Conservation (phyloP, 106 monocot species). For the Dendrobium nobile region DNA sequence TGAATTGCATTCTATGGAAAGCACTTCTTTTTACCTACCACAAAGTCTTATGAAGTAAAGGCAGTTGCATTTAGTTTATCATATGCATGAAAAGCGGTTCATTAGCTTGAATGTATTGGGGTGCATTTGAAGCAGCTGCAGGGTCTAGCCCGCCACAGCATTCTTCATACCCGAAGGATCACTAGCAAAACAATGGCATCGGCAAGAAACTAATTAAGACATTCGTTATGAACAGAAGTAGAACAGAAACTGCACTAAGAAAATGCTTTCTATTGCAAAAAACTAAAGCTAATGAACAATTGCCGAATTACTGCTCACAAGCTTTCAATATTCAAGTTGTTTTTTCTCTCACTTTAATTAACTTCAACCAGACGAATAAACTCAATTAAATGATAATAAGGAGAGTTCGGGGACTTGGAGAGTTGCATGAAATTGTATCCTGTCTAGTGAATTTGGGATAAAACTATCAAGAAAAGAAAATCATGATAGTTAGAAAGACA, state of each 20-base stretch:
- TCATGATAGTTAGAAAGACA: background rate
- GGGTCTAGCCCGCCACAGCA: no score
- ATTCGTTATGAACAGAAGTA: background rate
- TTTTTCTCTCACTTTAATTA: background rate
- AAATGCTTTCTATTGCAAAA: no score
- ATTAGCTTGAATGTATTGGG: background rate
- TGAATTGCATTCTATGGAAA: background rate
- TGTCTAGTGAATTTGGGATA: background rate
- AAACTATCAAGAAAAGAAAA: conserved; percentile 2
- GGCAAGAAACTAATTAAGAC: background rate
- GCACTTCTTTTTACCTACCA: background rate
- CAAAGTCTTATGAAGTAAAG: background rate
- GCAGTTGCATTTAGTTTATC: background rate
- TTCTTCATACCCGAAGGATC: background rate
- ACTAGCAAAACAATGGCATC: background rate
- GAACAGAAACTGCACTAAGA: no score
- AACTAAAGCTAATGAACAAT: no score
- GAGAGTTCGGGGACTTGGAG: background rate
- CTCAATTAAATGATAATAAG: background rate
- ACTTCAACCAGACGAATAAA: background rate
- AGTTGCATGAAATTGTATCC: background rate
- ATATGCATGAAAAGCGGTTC: background rate
- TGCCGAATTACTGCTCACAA: no score
- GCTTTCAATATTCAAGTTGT: no score
- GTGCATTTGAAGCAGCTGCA: no score